These are phyloP conservation scores for Aspergillus mulundensis DNA, from an alignment of 495 filamentous ascomycete species.

Conservation along the genomic window DNA sequence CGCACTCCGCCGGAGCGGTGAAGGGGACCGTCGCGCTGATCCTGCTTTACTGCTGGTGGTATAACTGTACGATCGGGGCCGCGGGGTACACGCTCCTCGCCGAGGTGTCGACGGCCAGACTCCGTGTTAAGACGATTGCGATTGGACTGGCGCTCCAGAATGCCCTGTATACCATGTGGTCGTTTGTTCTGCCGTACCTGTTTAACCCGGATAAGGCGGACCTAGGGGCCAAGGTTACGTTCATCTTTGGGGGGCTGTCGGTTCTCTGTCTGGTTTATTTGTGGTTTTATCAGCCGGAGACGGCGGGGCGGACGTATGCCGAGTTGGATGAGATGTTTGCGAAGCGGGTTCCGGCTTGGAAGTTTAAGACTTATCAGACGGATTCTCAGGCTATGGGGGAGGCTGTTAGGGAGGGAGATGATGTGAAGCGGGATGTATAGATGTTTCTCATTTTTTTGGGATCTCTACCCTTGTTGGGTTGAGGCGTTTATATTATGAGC, in stretches of 20 bases:
- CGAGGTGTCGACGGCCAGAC: conserved; percentile 2
- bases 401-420: background rate
- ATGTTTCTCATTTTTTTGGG: background rate
- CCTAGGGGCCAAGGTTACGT: conserved; percentile 7
- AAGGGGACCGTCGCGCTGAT: conserved; percentile 11
- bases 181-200: conserved; percentile 9
- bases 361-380: conserved; percentile 8
- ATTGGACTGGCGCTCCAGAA: conserved; percentile 9
- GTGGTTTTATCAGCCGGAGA: conserved; percentile 12
- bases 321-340: conserved; percentile 13
- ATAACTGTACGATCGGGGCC: conserved; percentile 8
- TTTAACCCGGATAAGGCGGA: conserved; percentile 12
- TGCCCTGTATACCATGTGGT: conserved; percentile 9
- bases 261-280: conserved; percentile 5
- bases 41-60: conserved; percentile 10
- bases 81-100: conserved; percentile 9
- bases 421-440: background rate
- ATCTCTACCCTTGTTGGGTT: background rate
- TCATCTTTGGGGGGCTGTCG: conserved; percentile 10
- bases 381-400: background rate
- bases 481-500: background rate
- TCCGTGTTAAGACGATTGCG: conserved; percentile 7
- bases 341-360: conserved; percentile 5
- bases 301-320: background rate
- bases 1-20: background rate